A percentile compares a stretch with the other conserved stretches of the same genome.
Evolutionary conservation across 2,329 filamentous ascomycete species (phyloP).

Genomic region (Rhynchosporium secalis): DNA sequence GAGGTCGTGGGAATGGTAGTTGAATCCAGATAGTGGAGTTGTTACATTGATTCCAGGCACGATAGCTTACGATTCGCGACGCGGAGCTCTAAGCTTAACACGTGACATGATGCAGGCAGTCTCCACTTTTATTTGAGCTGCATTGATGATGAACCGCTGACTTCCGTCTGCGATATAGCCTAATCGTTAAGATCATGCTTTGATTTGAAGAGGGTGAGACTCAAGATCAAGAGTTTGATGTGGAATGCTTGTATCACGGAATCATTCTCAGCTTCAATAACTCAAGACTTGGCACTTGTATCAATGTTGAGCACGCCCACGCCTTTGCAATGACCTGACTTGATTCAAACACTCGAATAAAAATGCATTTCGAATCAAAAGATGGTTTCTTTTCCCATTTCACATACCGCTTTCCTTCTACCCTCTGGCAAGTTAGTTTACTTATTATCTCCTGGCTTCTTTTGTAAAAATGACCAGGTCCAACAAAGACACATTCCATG

Average conservation of each 20-base stretch:
- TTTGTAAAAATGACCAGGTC: not conserved
- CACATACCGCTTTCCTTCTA: not conserved
- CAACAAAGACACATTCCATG: not conserved
- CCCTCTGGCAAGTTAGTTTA: no score
- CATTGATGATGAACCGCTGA: no score
- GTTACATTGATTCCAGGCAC: conserved; percentile 36
- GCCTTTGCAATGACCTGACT: conserved; percentile 5
- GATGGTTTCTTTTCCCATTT: not conserved
- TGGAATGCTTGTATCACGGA: no score
- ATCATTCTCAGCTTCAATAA: no score
- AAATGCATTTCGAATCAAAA: not conserved
- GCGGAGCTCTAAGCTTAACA: conserved; percentile 6
- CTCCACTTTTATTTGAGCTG: conserved; percentile 2
- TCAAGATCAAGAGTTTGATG: no score
- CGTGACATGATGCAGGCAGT: conserved; percentile 2
- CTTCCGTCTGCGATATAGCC: no score
- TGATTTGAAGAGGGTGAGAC: no score
- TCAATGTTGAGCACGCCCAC: not conserved
- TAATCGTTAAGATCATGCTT: no score
- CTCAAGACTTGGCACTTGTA: not conserved
- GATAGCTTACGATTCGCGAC: conserved; percentile 31
- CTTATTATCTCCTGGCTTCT: not conserved
- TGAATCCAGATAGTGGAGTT: conserved; percentile 29
- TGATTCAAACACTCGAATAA: not conserved
- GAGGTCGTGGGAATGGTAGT: conserved; percentile 20